Conservation (phyloP, 106 monocot species). For the Alisma plantagoaquatica region DNA sequence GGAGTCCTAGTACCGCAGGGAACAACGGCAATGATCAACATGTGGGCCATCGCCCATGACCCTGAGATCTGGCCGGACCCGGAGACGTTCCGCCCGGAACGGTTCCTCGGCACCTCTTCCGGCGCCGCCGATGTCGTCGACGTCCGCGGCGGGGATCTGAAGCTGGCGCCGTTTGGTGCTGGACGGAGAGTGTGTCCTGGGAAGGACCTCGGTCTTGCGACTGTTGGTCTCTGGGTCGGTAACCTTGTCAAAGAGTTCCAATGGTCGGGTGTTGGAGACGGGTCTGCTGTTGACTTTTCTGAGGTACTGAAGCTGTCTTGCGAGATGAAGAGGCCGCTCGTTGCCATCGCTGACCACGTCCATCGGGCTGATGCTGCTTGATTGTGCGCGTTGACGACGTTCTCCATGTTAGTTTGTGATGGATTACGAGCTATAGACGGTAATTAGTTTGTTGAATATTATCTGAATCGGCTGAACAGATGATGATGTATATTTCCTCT, state of each 20-base stretch:
- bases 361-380: background rate
- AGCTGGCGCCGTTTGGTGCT: constrained; percentile 26
- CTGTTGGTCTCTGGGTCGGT: constrained; percentile 23
- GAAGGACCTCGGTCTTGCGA: constrained; percentile 17
- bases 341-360: constrained; percentile 5
- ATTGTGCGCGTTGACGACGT: too few relatives aligned
- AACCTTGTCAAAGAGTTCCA: constrained; percentile 18
- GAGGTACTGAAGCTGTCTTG: constrained; percentile 33
- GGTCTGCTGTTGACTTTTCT: constrained; percentile 15
- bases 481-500: too few relatives aligned
- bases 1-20: constrained; percentile 14
- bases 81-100: constrained; percentile 5
- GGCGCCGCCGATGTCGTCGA: constrained; percentile 8
- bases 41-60: constrained; percentile 28
- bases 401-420: too few relatives aligned
- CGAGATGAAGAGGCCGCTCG: constrained; percentile 25
- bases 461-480: too few relatives aligned
- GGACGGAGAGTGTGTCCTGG: constrained; percentile 31
- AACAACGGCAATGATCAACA: constrained; percentile 23
- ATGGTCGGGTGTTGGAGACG: constrained; percentile 8
- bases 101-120: constrained; percentile 11
- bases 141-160: constrained; percentile 12
- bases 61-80: constrained; percentile 12
- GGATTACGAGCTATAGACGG: too few relatives aligned
- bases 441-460: too few relatives aligned